A percentile compares a stretch with the other conserved stretches of the same genome.
Conservation (phyloP, 768 basidiomycete species). For the Exidia glandulosa region DNA sequence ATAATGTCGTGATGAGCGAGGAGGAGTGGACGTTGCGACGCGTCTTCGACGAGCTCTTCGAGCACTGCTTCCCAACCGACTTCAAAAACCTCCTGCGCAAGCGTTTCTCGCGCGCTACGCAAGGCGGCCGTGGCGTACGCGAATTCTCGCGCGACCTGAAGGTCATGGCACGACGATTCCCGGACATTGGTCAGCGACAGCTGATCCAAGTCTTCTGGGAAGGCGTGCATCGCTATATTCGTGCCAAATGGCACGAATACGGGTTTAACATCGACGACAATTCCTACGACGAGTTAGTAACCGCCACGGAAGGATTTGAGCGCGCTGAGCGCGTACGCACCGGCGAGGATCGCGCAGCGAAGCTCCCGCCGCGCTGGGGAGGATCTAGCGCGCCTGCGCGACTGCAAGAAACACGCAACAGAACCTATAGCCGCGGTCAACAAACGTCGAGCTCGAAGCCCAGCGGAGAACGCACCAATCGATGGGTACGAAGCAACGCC, state of each 20-base stretch:
- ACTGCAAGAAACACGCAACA: too few relatives aligned
- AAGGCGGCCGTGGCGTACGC: conserved; percentile 17
- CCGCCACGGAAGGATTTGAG: conserved; percentile 22
- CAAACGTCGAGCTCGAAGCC: neutral
- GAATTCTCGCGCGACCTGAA: conserved; percentile 25
- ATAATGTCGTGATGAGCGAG: conserved; percentile 16
- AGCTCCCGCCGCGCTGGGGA: neutral
- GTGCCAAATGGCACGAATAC: conserved; percentile 19
- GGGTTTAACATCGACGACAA: conserved; percentile 18
- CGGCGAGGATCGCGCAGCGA: neutral
- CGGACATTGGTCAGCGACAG: conserved; percentile 16
- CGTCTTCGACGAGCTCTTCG: conserved; percentile 25
- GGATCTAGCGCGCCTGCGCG: neutral
- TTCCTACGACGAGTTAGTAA: conserved; percentile 14
- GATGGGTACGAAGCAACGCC: neutral
- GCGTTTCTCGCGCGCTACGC: conserved; percentile 13
- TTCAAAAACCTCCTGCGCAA: conserved; percentile 16
- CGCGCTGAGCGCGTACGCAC: conserved; percentile 12
- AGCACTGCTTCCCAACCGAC: conserved; percentile 27
- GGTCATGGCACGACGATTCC: conserved; percentile 24
- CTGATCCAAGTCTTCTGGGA: conserved; percentile 25
- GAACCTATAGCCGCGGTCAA: neutral
- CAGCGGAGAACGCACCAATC: neutral
- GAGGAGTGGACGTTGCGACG: conserved; percentile 16
- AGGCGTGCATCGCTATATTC: conserved; percentile 16